Base-by-base conservation (phyloP, 257 asterid genomes). In the Gardenia jasminoides region DNA sequence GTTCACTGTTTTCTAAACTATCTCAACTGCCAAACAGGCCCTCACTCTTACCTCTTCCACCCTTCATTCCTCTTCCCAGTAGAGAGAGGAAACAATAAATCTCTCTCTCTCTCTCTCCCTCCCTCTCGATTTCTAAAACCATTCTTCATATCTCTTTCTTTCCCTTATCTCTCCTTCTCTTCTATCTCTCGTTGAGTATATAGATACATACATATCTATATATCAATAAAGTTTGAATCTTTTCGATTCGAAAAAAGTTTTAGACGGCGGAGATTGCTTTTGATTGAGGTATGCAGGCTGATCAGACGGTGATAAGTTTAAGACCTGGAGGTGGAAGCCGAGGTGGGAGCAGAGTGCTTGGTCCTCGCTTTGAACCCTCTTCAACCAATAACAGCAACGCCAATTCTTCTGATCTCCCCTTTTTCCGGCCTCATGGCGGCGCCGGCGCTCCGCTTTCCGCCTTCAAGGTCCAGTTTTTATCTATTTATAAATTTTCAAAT, bases 291-390 rank as follows among this genome's bases (percentile, higher is more conserved):
- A 88, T 88, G 91, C 90, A 88, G 87, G 81, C 90, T 84, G 91
- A 86, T 79, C 90, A 86, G 82, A 82, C 90, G 75, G 86, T 84
- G 64, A 48, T 88, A 78, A 88, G 89, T 76, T 86, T 88, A 82
- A 78, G 91, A 84, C 91, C 91, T 69, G 91, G 91, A 48, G 91
- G 89, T 72, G 91, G 91, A 16, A 54, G 84, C 80, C 82, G 87
- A 48, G 82, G 85, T 52, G 83, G 84, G 61, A 80, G 85, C 83
- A 80, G 87, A 81, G 72, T 83, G 77, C 78, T 83, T 70, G 89
- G 85, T 24, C 87, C 87, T 76, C 87, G 90, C 75, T 85, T 85
- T 17, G 85, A 82, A 15, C n/a, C 86, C 80, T 81, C 84, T 8
- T 71, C 83, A 28, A 56, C 64, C 17, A 69, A 59, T 50, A 78